A percentile compares a stretch with the other conserved stretches of the same genome.
These are phyloP conservation scores for Neurospora sp. DNA, from an alignment of 495 filamentous ascomycete genomes.

Conservation along the genomic window DNA sequence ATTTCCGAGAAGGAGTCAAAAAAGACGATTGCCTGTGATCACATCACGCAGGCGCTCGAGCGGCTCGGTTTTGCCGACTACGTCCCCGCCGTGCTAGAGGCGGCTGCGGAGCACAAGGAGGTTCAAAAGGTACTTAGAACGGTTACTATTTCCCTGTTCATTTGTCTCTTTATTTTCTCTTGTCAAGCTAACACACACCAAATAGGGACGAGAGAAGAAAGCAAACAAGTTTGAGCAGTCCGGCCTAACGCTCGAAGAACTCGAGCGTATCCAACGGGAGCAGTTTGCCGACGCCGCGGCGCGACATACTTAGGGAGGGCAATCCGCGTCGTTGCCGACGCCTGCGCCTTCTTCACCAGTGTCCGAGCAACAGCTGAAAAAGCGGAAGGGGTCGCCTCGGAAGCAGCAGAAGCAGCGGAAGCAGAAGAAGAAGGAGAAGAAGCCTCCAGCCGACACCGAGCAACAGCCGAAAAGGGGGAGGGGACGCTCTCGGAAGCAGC, in stretches of 20 bases:
- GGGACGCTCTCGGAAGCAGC: not conserved
- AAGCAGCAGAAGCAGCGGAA: not conserved
- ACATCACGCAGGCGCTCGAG: constrained; percentile 84
- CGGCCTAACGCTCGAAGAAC: constrained; percentile 78
- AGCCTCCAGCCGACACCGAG: not conserved
- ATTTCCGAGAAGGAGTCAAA: constrained; percentile 97
- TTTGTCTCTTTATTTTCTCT: not conserved
- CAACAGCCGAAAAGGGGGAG: not conserved
- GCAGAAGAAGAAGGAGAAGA: not conserved
- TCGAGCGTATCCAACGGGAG: constrained; percentile 79
- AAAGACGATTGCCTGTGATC: constrained; percentile 96
- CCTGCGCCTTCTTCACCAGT: not conserved
- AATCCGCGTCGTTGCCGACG: not conserved
- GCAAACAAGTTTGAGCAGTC: constrained; percentile 93
- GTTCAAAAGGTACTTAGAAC: constrained; percentile 63
- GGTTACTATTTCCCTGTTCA: not conserved
- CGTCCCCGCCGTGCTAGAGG: constrained; percentile 71
- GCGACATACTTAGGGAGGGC: constrained; percentile 26
- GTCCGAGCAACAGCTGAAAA: not conserved
- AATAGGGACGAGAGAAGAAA: constrained; percentile 87
- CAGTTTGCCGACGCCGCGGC: constrained; percentile 69
- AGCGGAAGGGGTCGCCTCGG: not conserved
- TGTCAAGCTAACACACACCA: constrained; percentile 5
- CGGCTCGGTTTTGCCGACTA: constrained; percentile 89
- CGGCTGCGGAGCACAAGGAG: constrained; percentile 86